Conservation (phyloP, 1,139 yeast genomes). For the Sugiyamaella grinbergsii region DNA sequence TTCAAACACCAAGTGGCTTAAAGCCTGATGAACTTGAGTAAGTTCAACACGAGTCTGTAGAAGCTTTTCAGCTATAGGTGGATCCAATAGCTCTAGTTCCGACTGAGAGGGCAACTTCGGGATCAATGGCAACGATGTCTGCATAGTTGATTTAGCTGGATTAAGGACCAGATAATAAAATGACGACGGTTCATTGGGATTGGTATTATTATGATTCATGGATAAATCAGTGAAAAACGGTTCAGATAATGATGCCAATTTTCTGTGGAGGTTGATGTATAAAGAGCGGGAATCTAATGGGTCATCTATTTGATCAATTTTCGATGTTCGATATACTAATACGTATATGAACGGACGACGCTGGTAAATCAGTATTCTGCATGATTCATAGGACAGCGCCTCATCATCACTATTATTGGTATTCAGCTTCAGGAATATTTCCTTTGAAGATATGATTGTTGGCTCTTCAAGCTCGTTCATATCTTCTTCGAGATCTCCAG, state of each 20-base stretch:
- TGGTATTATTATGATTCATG: conserved; percentile 9
- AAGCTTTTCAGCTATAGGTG: conserved; percentile 23
- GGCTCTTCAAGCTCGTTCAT: background rate
- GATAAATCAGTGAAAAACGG: conserved; percentile 35
- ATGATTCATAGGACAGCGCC: conserved; percentile 6
- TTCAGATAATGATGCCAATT: conserved; percentile 38
- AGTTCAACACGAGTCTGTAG: conserved; percentile 31
- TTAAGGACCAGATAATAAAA: conserved; percentile 35
- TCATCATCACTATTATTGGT: conserved; percentile 1
- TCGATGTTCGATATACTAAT: conserved; percentile 29
- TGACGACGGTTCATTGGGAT: conserved; percentile 23
- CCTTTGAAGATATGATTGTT: conserved; percentile 13
- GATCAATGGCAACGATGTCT: conserved; percentile 35
- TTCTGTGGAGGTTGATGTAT: conserved; percentile 34
- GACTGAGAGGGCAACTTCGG: conserved; percentile 29
- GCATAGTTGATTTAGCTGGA: conserved; percentile 26
- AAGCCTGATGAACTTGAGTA: conserved; percentile 35
- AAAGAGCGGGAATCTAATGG: conserved; percentile 19
- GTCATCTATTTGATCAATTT: background rate
- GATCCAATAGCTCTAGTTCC: conserved; percentile 25
- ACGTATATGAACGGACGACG: conserved; percentile 37
- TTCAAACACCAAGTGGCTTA: conserved; percentile 28
- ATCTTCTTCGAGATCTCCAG: conserved; percentile 30
- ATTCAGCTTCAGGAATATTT: conserved; percentile 16
- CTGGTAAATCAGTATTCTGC: conserved; percentile 33